Evolutionary conservation across 2,329 filamentous ascomycete genomes (phyloP).

Genomic region (Neonectria neomacrospora): DNA sequence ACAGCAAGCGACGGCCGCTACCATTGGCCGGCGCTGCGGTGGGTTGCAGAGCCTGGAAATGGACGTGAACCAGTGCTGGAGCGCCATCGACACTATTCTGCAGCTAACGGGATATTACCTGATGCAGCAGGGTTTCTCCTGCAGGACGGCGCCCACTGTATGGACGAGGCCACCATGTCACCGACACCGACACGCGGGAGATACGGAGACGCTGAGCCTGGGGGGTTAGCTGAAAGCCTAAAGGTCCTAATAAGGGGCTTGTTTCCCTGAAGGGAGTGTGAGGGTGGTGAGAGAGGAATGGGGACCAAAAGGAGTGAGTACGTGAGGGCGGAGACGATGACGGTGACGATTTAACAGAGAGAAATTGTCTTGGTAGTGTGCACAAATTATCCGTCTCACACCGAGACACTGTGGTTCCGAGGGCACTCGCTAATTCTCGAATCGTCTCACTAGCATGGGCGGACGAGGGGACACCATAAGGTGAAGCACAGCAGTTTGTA

Average conservation of each 20-base stretch:
- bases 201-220: conserved; percentile 16
- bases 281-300: neutral
- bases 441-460: neutral
- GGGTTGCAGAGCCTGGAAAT: conserved; percentile 27
- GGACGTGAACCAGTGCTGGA: conserved; percentile 43
- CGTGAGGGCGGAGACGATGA: neutral
- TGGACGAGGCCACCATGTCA: conserved; percentile 24
- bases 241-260: conserved; percentile 11
- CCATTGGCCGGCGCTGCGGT: conserved; percentile 34
- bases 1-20: conserved; percentile 5
- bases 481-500: neutral
- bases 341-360: neutral
- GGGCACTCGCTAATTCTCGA: neutral
- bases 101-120: conserved; percentile 49
- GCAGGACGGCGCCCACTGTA: conserved; percentile 38
- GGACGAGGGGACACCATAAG: neutral
- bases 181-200: conserved; percentile 19
- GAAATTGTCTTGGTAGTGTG: neutral
- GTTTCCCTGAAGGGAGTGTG: conserved; percentile 5
- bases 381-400: neutral
- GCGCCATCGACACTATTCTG: conserved; percentile 43
- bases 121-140: conserved; percentile 46
- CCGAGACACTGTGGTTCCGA: neutral
- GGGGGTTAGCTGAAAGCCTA: conserved; percentile 5
- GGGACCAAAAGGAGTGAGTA: neutral